These are phyloP conservation scores for Naganishia vishniacii DNA, from an alignment of 768 basidiomycete genomes.

Conservation along the genomic window DNA sequence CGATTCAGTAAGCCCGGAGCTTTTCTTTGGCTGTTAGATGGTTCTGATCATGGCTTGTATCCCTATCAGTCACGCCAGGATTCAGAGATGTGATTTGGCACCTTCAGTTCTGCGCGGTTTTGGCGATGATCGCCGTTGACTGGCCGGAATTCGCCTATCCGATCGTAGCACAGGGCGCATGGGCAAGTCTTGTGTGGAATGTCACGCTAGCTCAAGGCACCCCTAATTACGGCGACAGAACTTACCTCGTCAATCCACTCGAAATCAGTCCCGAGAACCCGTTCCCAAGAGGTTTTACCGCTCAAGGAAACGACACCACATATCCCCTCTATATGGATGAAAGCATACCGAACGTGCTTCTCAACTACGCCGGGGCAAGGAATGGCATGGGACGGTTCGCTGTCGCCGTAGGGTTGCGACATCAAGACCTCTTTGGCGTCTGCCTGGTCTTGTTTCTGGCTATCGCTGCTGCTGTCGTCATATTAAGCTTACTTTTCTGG, in stretches of 20 bases:
- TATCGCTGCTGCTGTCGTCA: conserved; percentile 66
- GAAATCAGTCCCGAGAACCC: conserved; percentile 33
- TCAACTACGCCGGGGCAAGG: conserved; percentile 59
- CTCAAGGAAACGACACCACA: conserved; percentile 63
- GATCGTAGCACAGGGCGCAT: conserved; percentile 77
- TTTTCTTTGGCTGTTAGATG: no score
- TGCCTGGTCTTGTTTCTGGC: conserved; percentile 78
- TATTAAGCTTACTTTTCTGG: conserved; percentile 68
- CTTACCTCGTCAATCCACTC: conserved; percentile 55
- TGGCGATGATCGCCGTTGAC: conserved; percentile 88
- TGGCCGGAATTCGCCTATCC: conserved; percentile 95
- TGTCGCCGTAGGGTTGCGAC: conserved; percentile 72
- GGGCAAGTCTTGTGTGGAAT: conserved; percentile 66
- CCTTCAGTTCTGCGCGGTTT: conserved; percentile 66
- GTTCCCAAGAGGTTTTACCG: conserved; percentile 53
- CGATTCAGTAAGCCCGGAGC: conserved; percentile 66
- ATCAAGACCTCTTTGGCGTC: conserved; percentile 72
- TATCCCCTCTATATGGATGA: conserved; percentile 75
- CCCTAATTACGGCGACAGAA: conserved; percentile 62
- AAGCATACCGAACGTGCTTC: conserved; percentile 64
- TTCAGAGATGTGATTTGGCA: conserved; percentile 87
- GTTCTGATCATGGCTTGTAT: no score
- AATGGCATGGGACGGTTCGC: conserved; percentile 77
- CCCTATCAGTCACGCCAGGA: conserved; percentile 82
- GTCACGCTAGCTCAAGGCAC: conserved; percentile 61